Base-by-base conservation (phyloP, 352 stramenopile genomes). In the Pythium rishiriense region DNA sequence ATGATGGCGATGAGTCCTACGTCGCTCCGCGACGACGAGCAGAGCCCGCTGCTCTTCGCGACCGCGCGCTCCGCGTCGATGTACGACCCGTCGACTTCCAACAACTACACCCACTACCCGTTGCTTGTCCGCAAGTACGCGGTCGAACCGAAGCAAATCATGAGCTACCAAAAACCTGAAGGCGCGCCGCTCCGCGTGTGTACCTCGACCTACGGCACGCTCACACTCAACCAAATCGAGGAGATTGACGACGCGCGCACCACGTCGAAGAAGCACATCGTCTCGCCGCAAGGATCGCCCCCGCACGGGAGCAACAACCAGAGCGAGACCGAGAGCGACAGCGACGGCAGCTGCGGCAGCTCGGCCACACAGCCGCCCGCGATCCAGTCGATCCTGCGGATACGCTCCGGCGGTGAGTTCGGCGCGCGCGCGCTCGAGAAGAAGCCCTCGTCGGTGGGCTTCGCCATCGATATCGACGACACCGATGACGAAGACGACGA, bases 281-380 rank as follows among this genome's bases (percentile, higher is more conserved):
- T 48, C 9, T 56, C 33, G 8, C 35, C 47, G 17, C 39, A 65
- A 28, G 43, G 61, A 11, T 29, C 76, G 76, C 63, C 87, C 68
- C 62, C 85, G 74, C 5, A 49, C 25, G 53, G 15, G 5, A 42
- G 17, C n/a, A 68, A 61, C 33, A 73, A 75, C 55, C 81, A 90
- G 52, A 92, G 83, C 64, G 83, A 92, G 68, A 92, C 83, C 3
- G 83, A 92, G 42, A 92, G 83, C 69, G 83, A 92, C 57, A 92
- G 83, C 41, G 83, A 92, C 64, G 75, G 75, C 2, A 87, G 79
- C 57, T 85, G 69, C 59, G 75, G 73, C 59, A 63, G 60, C 59
- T 61, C 70, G 12, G 33, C 54, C 29, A 63, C 48, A 43, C 41
- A 45, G 17, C 59, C 60, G 28, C 45, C 63, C 0, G 76, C 68